These are phyloP conservation scores for Artemisia argyi DNA, from an alignment of 129 eudicot species.

Conservation along the genomic window DNA sequence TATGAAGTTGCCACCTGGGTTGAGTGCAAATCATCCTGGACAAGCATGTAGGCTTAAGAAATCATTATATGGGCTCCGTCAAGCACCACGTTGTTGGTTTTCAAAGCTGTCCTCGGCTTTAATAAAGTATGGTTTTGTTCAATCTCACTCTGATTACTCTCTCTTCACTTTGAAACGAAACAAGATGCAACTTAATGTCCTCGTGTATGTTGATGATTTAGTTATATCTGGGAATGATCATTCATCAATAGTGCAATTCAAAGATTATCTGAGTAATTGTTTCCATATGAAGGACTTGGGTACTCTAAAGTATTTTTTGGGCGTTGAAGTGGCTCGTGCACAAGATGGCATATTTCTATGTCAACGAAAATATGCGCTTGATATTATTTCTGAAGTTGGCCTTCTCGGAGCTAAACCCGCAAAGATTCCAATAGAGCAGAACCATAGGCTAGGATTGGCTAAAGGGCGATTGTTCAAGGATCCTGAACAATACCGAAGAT, in stretches of 20 bases:
- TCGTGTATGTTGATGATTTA: too few species aligned
- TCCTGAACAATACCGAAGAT: conserved; percentile 14
- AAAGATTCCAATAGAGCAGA: neutral
- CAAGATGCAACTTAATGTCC: too few species aligned
- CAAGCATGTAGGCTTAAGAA: conserved; percentile 17
- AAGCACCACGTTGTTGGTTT: conserved; percentile 25
- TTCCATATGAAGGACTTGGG: too few species aligned
- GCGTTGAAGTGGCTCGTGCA: too few species aligned
- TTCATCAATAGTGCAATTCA: too few species aligned
- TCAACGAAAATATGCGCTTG: conserved; percentile 25
- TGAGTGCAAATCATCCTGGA: neutral
- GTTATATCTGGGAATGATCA: too few species aligned
- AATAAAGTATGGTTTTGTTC: conserved; percentile 13
- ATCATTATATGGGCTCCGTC: conserved; percentile 14
- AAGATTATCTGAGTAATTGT: too few species aligned
- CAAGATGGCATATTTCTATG: conserved; percentile 7
- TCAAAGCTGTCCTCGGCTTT: neutral
- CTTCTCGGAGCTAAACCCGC: neutral
- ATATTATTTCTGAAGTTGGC: conserved; percentile 4
- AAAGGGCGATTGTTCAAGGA: neutral
- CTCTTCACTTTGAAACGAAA: neutral
- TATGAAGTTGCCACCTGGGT: neutral
- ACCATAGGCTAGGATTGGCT: neutral
- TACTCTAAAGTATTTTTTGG: too few species aligned
- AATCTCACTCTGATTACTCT: conserved; percentile 12